Conservation (phyloP, 2,329 filamentous ascomycete genomes). For the Thermoascus crustaceus region DNA sequence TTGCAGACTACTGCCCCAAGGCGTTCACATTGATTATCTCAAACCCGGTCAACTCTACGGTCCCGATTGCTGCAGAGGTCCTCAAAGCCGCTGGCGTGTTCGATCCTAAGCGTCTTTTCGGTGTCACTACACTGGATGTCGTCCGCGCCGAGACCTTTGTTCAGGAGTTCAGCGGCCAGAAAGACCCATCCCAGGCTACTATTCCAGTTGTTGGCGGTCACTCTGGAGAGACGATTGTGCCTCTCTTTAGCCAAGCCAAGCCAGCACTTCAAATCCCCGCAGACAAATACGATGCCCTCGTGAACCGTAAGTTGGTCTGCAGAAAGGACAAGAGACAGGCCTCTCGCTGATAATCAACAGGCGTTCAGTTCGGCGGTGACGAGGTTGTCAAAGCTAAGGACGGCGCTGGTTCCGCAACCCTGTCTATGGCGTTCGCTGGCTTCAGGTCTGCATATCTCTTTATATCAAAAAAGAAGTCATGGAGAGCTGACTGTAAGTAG, state of each 20-base stretch:
- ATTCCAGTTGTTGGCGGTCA: slow-evolving; percentile 95
- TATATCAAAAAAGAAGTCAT: slow-evolving; percentile 8
- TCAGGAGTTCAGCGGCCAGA: slow-evolving; percentile 71
- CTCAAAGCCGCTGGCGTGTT: slow-evolving; percentile 91
- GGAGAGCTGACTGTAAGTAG: slow-evolving; percentile 40
- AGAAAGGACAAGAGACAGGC: neutral
- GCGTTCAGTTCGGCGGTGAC: slow-evolving; percentile 94
- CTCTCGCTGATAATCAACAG: slow-evolving; percentile 26
- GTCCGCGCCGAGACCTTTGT: slow-evolving; percentile 97
- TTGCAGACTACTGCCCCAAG: slow-evolving; percentile 82
- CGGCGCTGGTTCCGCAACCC: slow-evolving; percentile 78
- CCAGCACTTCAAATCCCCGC: slow-evolving; percentile 71
- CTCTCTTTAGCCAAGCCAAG: slow-evolving; percentile 86
- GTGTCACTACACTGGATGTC: slow-evolving; percentile 97
- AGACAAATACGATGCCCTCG: slow-evolving; percentile 82
- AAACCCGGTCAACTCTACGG: slow-evolving; percentile 98
- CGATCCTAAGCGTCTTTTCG: slow-evolving; percentile 91
- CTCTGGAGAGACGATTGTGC: slow-evolving; percentile 96
- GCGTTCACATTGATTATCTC: slow-evolving; percentile 96
- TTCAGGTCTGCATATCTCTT: slow-evolving; percentile 57
- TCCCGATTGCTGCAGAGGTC: slow-evolving; percentile 94
- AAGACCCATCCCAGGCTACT: slow-evolving; percentile 70
- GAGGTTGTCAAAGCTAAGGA: slow-evolving; percentile 95
- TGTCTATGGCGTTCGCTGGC: slow-evolving; percentile 93
- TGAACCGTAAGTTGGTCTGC: slow-evolving; percentile 68